These are phyloP conservation scores for Bretziella fagacearum DNA, from an alignment of 2,329 filamentous ascomycete genomes.

Conservation along the genomic window DNA sequence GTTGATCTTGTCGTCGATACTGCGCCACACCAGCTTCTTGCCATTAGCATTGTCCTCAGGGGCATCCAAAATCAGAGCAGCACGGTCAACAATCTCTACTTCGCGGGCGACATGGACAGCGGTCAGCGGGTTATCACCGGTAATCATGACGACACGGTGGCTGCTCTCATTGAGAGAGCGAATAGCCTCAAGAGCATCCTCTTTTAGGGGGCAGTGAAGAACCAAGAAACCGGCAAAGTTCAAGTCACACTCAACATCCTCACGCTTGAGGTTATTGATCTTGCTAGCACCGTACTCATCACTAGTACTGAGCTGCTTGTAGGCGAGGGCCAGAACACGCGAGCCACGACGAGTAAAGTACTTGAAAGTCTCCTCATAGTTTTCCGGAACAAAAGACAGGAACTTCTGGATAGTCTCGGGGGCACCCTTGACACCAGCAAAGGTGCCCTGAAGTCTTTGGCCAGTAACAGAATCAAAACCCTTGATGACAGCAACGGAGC, in stretches of 20 bases:
- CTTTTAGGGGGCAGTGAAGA: conserved; percentile 86
- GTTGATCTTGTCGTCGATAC: conserved; percentile 74
- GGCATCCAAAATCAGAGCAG: conserved; percentile 85
- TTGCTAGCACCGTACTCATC: conserved; percentile 65
- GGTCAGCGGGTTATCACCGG: conserved; percentile 91
- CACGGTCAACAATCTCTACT: conserved; percentile 93
- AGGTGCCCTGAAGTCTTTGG: conserved; percentile 66
- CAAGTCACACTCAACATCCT: conserved; percentile 71
- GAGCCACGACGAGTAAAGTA: conserved; percentile 94
- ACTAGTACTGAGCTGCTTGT: conserved; percentile 74
- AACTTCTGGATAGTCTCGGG: conserved; percentile 94
- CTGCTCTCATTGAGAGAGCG: conserved; percentile 98
- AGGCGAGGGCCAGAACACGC: conserved; percentile 81
- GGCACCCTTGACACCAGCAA: conserved; percentile 90
- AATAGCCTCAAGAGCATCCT: conserved; percentile 84
- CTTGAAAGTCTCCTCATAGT: conserved; percentile 97
- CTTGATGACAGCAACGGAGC: conserved; percentile 72
- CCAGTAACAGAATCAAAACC: conserved; percentile 54
- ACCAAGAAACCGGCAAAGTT: conserved; percentile 92
- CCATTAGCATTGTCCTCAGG: conserved; percentile 76
- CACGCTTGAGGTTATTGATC: conserved; percentile 88
- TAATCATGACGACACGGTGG: conserved; percentile 98
- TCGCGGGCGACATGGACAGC: conserved; percentile 89
- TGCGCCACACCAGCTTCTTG: conserved; percentile 79
- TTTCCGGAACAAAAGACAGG: conserved; percentile 61